A percentile compares a stretch with the other conserved stretches of the same genome.
Conservation (phyloP, 768 basidiomycete genomes). For the Dendrothele bispora region DNA sequence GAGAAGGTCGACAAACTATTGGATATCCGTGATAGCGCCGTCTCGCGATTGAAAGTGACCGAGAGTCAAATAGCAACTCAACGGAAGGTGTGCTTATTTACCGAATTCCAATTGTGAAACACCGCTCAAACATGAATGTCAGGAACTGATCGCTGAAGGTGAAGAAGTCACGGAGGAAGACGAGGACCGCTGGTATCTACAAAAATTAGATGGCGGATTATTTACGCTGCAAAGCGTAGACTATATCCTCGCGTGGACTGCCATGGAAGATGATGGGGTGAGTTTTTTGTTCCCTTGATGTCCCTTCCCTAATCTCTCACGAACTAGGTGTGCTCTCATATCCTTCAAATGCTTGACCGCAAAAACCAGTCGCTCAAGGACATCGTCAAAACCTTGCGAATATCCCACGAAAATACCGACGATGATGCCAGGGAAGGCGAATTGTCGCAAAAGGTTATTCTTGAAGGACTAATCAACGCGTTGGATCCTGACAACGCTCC, state of each 20-base stretch:
- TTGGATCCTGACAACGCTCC: conserved; percentile 31
- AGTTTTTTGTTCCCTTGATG: conserved; percentile 23
- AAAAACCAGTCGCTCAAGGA: conserved; percentile 70
- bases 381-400: conserved; percentile 67
- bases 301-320: not conserved
- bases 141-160: conserved; percentile 58
- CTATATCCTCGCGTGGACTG: conserved; percentile 92
- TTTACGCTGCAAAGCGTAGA: conserved; percentile 90
- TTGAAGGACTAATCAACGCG: conserved; percentile 66
- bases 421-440: conserved; percentile 32
- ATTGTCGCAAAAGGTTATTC: conserved; percentile 64
- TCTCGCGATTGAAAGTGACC: conserved; percentile 53
- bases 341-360: conserved; percentile 71
- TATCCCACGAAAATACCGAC: conserved; percentile 62
- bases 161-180: conserved; percentile 61
- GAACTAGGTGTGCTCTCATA: conserved; percentile 80
- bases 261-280: conserved; percentile 98
- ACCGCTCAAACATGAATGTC: not conserved
- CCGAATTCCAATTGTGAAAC: not conserved
- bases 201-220: conserved; percentile 81
- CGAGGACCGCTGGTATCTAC: conserved; percentile 82
- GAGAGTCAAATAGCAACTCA: conserved; percentile 72
- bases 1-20: conserved; percentile 94
- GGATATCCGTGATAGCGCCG: conserved; percentile 78
- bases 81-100: conserved; percentile 49